These are phyloP conservation scores for Nicotiana otophora DNA, from an alignment of 257 asterid species.

Conservation along the genomic window DNA sequence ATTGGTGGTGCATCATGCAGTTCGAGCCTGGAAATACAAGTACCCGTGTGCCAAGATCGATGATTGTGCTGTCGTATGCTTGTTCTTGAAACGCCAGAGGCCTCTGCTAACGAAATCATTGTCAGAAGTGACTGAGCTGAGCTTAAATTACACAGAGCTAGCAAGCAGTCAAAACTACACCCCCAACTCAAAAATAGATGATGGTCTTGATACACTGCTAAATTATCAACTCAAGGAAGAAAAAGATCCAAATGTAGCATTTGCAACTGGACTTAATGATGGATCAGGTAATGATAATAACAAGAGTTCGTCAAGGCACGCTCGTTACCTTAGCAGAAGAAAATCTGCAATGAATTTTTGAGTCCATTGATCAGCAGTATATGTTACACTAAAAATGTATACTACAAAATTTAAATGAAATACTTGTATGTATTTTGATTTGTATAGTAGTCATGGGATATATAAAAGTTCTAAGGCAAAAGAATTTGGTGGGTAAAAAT, in stretches of 20 bases:
- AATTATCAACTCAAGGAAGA: conserved; percentile 28
- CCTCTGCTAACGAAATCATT: conserved; percentile 44
- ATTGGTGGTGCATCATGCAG: conserved; percentile 50
- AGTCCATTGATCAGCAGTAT: neutral
- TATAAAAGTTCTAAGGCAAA: neutral
- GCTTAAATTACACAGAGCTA: conserved; percentile 35
- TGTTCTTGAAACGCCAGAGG: conserved; percentile 57
- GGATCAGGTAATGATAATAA: neutral
- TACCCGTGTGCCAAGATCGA: conserved; percentile 70
- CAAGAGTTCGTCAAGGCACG: conserved; percentile 1
- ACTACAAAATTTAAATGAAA: neutral
- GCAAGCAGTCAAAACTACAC: conserved; percentile 25
- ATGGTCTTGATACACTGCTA: conserved; percentile 72
- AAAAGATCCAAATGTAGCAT: conserved; percentile 5
- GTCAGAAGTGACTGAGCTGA: conserved; percentile 37
- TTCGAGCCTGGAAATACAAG: conserved; percentile 60
- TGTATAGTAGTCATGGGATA: neutral
- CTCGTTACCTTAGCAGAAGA: conserved; percentile 6
- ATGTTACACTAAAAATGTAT: neutral
- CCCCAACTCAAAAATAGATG: conserved; percentile 41
- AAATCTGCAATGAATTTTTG: conserved; percentile 5
- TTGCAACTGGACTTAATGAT: neutral
- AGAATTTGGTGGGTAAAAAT: neutral
- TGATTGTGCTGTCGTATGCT: conserved; percentile 63
- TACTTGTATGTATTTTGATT: conserved; percentile 4